Evolutionary conservation across 2,329 filamentous ascomycete genomes (phyloP).

Genomic region (Fusarium graminum): DNA sequence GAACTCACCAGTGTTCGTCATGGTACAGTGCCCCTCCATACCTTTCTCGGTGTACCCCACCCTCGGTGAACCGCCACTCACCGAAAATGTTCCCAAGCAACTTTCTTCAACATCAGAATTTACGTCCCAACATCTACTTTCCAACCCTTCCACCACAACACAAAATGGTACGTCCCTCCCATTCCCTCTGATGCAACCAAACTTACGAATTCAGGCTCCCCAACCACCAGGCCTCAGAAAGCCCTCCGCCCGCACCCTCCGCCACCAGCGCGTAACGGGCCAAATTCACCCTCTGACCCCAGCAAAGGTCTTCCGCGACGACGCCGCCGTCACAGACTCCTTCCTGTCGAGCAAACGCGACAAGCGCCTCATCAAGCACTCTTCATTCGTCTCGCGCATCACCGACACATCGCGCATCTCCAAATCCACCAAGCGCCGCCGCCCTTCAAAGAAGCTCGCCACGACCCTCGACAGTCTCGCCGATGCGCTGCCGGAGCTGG

Average conservation of each 20-base stretch:
- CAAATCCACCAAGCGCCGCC: slow-evolving; percentile 58
- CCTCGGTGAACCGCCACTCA: slow-evolving; percentile 40
- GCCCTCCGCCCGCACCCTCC: slow-evolving; percentile 69
- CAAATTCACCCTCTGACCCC: slow-evolving; percentile 64
- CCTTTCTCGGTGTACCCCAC: slow-evolving; percentile 43
- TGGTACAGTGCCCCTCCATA: slow-evolving; percentile 37
- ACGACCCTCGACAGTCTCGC: slow-evolving; percentile 81
- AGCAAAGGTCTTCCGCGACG: slow-evolving; percentile 64
- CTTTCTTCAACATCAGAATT: slow-evolving; percentile 18
- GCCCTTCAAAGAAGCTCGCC: slow-evolving; percentile 81
- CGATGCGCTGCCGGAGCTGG: slow-evolving; percentile 79
- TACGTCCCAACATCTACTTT: background rate
- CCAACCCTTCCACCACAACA: slow-evolving; percentile 12
- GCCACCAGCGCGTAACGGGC: slow-evolving; percentile 64
- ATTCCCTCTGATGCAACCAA: accelerated
- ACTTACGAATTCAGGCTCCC: slow-evolving; percentile 43
- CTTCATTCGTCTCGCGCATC: slow-evolving; percentile 81
- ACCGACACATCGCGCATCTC: slow-evolving; percentile 62
- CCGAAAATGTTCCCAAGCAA: slow-evolving; percentile 48
- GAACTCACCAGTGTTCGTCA: background rate
- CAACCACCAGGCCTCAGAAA: slow-evolving; percentile 61
- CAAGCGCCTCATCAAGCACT: slow-evolving; percentile 86
- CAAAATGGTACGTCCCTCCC: slow-evolving; percentile 34
- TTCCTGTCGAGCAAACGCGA: slow-evolving; percentile 84
- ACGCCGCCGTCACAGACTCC: slow-evolving; percentile 64